A percentile compares a stretch with the other conserved stretches of the same genome.
Conservation (phyloP, 176 grass and related monocot genomes). For the Microstegium vimineum region DNA sequence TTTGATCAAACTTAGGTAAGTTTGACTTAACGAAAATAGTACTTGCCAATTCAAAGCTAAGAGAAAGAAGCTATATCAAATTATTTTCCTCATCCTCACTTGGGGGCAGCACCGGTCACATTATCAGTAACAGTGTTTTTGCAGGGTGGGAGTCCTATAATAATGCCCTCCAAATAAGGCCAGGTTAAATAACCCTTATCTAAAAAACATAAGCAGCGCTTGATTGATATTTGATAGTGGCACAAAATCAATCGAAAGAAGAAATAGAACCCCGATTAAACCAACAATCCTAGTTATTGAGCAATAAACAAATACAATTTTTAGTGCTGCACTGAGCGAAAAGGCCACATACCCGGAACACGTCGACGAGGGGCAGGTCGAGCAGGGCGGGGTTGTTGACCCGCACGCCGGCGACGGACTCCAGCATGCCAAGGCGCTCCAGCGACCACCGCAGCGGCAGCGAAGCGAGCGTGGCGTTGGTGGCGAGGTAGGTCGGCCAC, state of each 20-base stretch:
- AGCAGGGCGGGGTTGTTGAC: conserved; percentile 76
- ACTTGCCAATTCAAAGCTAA: neutral
- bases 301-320: neutral
- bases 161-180: neutral
- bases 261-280: neutral
- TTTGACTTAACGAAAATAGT: neutral
- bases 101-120: neutral
- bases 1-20: neutral
- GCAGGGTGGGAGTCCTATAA: no score
- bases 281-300: neutral
- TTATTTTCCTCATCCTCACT: neutral
- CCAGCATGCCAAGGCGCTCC: conserved; percentile 49
- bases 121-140: no score
- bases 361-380: conserved; percentile 69
- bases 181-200: neutral
- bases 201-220: neutral
- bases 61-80: neutral
- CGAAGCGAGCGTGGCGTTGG: conserved; percentile 55
- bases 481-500: conserved; percentile 84
- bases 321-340: neutral
- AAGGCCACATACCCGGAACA: conserved; percentile 51
- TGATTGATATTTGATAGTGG: neutral
- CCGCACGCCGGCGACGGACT: conserved; percentile 65
- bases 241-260: neutral
- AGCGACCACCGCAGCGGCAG: conserved; percentile 76